Evolutionary conservation across 2,329 filamentous ascomycete genomes (phyloP), one percentile per base, ranked within the genome.

Genomic region (Botrytis porri): DNA sequence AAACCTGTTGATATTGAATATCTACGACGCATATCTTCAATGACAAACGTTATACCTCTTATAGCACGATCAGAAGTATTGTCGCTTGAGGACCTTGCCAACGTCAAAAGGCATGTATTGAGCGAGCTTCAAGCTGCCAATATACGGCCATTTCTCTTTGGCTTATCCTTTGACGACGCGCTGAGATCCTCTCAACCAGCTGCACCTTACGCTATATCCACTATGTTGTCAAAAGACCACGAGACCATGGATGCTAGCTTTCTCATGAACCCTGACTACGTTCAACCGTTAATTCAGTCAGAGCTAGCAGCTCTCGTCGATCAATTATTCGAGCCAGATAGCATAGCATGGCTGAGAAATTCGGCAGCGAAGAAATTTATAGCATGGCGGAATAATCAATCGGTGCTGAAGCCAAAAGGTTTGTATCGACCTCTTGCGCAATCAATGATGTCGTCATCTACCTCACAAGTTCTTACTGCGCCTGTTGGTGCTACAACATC

Each of bases 181-280:
- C 70, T 74, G 16, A 35, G 73, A 48, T 73, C 75, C 16, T 75
- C 74, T 60, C 75, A 74, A n/a, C 78, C 82, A 1, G 80, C 81
- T 20, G 84, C 84, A 73, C 89, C 91, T 4, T 97, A 93, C 79
- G 89, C 93, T 0, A 87, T 97, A 32, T 98, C 95, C 1, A 96
- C 92, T 32, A 88, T 88, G 20, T 85, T 88, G 37, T 88, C 87
- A 1, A 88, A 88, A 35, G 94, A 98, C 78, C 84, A 89, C 74
- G 93, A 97, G 57, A 89, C 87, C 61, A 97, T 98, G 91, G 95
- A 98, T 81, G 95, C 95, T 29, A 97, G 94, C 78, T 85, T 97
- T 0, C 86, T 98, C 29, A 98, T 98, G 95, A 94, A 91, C 72
- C 91, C 95, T 1, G 93, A 96, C 78, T 98, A 98, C 80, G 85